Evolutionary conservation across 1,139 yeast species (phyloP).

Genomic region (Sugiyamaella paludigena): DNA sequence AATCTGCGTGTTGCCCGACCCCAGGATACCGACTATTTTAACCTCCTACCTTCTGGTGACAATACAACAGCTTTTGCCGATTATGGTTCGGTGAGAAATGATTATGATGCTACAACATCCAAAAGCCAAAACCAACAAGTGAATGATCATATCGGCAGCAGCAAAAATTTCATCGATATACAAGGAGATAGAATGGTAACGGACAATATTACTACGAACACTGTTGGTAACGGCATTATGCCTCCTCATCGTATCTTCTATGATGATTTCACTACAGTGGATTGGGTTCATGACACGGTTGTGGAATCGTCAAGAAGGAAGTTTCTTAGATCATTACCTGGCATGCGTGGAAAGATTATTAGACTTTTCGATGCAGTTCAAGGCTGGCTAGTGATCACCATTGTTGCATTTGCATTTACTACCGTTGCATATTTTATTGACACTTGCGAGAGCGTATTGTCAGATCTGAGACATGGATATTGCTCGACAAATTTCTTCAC

Average conservation of each 20-base stretch:
- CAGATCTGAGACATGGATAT: slow-evolving; percentile 56
- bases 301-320: slow-evolving; percentile 49
- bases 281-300: slow-evolving; percentile 58
- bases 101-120: no score
- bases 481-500: slow-evolving; percentile 50
- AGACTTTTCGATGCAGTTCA: slow-evolving; percentile 38
- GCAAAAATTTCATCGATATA: no score
- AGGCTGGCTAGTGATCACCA: slow-evolving; percentile 52
- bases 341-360: slow-evolving; percentile 36
- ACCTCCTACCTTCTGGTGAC: slow-evolving; percentile 47
- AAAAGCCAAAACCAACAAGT: no score
- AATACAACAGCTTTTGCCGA: slow-evolving; percentile 70
- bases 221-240: no score
- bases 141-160: no score
- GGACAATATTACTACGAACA: no score
- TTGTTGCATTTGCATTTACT: slow-evolving; percentile 51
- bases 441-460: slow-evolving; percentile 49
- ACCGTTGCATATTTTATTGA: slow-evolving; percentile 54
- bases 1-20: slow-evolving; percentile 10
- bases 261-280: slow-evolving; percentile 68
- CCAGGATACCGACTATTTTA: slow-evolving; percentile 1
- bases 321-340: slow-evolving; percentile 39
- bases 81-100: slow-evolving; percentile 43
- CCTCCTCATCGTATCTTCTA: slow-evolving; percentile 33
- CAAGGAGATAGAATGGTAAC: no score